Base-by-base conservation (phyloP, 2,329 filamentous ascomycete species). In the Gyromitra esculenta region DNA sequence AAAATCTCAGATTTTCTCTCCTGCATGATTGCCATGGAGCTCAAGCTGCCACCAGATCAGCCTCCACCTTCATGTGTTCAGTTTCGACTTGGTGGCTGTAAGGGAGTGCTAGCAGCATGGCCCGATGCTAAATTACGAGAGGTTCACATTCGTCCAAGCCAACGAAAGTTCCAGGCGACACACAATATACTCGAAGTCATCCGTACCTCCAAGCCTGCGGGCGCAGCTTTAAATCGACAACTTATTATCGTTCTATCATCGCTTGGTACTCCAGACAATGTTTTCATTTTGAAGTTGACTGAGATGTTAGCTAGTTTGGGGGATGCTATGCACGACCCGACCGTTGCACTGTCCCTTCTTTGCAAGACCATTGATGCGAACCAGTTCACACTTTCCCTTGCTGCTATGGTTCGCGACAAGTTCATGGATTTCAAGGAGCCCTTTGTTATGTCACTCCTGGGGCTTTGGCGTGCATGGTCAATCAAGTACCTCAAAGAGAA, bases 401-500 rank as follows among this genome's bases (percentile, higher is more conserved):
- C 92, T 0, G 87, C 89, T 41, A 91, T 98, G 87, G 88, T 98
- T 39, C 84, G 87, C 1, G 90, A 92, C 77, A 93, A 93, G 0
- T 98, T 99, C 84, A 92, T 94, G 87, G 83, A 86, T 1, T 83
- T 84, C 0, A 83, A 86, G 13, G 96, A 99, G 75, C 95, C 95
- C 0, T 98, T 98, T 82, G 86, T 94, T 25, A 87, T 89, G 76
- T 94, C 93, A 0, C 83, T 97, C 7, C 85, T 99, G 9, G 88
- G 90, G 45, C 86, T 98, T 0, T 99, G 96, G 95, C 88, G 91
- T 78, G 89, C 93, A 0, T 98, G 93, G 92, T 93, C 91, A 0
- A 88, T 97, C 79, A 97, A 97, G 81, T 88, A 91, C 11, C 87
- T 99, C 18, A 97, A 97, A 80, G 94, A 98, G 80, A 98, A 97